Evolutionary conservation across 1,139 yeast species (phyloP).

Genomic region (Yamadazyma dushanensis): DNA sequence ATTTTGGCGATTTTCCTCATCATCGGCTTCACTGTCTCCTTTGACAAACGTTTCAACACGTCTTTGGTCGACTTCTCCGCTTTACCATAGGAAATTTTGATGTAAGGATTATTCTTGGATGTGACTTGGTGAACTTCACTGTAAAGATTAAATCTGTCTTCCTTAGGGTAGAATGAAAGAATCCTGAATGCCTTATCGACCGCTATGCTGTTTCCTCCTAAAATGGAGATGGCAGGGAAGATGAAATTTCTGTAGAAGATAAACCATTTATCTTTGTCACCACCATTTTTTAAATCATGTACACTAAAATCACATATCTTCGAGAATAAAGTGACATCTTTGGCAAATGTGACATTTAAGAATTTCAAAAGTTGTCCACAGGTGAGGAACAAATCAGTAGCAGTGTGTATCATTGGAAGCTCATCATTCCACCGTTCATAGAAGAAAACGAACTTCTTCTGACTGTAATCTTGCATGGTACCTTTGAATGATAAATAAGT

Average conservation of each 20-base stretch:
- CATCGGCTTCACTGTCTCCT: constrained; percentile 75
- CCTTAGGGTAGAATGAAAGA: constrained; percentile 54
- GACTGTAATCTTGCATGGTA: constrained; percentile 25
- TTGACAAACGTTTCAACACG: constrained; percentile 80
- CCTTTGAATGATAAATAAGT: constrained; percentile 35
- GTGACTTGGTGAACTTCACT: constrained; percentile 71
- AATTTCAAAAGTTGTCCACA: constrained; percentile 54
- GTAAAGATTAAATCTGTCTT: constrained; percentile 74
- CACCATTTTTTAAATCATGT: constrained; percentile 30
- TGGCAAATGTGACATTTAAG: constrained; percentile 58
- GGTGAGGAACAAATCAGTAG: constrained; percentile 45
- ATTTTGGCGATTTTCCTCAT: constrained; percentile 76
- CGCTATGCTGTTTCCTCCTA: constrained; percentile 61
- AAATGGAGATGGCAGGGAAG: constrained; percentile 64
- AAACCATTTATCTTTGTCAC: constrained; percentile 50
- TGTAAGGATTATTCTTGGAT: constrained; percentile 55
- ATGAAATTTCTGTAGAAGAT: constrained; percentile 64
- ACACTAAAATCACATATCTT: constrained; percentile 63
- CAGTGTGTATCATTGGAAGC: constrained; percentile 36
- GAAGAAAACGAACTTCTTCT: constrained; percentile 45
- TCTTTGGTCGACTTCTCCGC: constrained; percentile 85
- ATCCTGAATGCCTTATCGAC: constrained; percentile 62
- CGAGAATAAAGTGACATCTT: constrained; percentile 48
- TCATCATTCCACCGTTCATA: constrained; percentile 50
- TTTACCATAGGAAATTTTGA: constrained; percentile 63